A percentile compares a stretch with the other conserved stretches of the same genome.
These are phyloP conservation scores for Aureobasidium sp. DNA, from an alignment of 2,329 filamentous ascomycete genomes.

Conservation along the genomic window DNA sequence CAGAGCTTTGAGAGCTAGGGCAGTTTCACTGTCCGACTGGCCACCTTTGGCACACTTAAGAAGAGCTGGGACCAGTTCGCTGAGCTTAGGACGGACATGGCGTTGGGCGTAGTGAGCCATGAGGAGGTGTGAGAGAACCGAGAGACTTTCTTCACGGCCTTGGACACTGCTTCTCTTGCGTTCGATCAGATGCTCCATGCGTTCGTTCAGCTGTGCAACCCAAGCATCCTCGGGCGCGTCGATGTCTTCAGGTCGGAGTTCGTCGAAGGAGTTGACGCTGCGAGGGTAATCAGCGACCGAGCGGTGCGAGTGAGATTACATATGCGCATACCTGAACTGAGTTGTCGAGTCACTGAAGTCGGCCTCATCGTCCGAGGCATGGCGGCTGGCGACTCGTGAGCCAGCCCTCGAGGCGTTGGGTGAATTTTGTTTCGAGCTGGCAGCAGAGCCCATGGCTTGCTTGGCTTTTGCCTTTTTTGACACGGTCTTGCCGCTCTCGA, in stretches of 20 bases:
- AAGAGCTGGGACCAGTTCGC: constrained; percentile 59
- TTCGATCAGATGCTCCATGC: constrained; percentile 65
- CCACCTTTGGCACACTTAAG: constrained; percentile 64
- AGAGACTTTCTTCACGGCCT: constrained; percentile 59
- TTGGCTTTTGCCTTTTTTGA: constrained; percentile 60
- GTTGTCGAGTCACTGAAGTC: constrained; percentile 52
- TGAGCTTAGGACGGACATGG: constrained; percentile 52
- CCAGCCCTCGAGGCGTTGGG: constrained; percentile 50
- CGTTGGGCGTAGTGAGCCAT: constrained; percentile 62
- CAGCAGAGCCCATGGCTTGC: constrained; percentile 43
- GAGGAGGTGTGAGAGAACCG: constrained; percentile 56
- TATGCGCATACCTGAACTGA: constrained; percentile 44
- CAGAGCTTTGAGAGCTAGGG: constrained; percentile 65
- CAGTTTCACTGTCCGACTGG: constrained; percentile 60
- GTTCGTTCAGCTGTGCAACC: constrained; percentile 55
- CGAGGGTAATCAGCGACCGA: background rate
- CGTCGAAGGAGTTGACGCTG: constrained; percentile 62
- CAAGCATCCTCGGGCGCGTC: constrained; percentile 47
- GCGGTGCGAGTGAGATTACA: background rate
- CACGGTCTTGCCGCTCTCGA: constrained; percentile 65
- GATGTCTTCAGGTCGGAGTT: constrained; percentile 49
- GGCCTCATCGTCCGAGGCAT: constrained; percentile 55
- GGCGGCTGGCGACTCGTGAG: constrained; percentile 55
- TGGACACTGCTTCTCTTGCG: constrained; percentile 72
- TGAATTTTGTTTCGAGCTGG: constrained; percentile 53